Conservation (phyloP, 768 basidiomycete species). For the Suillus luteus region DNA sequence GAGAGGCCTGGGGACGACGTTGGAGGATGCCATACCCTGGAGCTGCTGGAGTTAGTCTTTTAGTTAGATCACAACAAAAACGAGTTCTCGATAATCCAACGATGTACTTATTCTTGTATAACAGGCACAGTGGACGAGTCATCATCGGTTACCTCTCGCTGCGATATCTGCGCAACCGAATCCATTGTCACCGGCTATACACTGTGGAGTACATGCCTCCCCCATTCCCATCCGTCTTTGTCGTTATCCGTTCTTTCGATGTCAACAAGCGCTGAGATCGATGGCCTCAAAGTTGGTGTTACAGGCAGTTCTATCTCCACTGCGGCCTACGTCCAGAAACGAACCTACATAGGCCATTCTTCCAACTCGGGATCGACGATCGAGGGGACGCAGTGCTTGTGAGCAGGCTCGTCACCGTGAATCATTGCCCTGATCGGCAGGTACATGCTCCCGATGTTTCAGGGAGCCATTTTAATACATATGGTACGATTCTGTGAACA, state of each 20-base stretch:
- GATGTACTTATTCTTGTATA: neutral
- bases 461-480: neutral
- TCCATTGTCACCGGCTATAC: neutral
- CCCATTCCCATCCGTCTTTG: neutral
- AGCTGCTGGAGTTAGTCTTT: neutral
- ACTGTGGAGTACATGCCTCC: neutral
- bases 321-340: neutral
- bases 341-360: neutral
- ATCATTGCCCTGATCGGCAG: neutral
- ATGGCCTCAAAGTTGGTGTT: neutral
- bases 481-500: neutral
- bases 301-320: neutral
- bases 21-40: neutral
- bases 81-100: conserved; percentile 29
- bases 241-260: neutral
- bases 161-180: neutral
- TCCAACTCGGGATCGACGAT: neutral
- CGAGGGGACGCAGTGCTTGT: neutral
- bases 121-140: conserved; percentile 92
- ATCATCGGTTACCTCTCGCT: neutral
- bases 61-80: conserved; percentile 61
- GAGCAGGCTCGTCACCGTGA: neutral
- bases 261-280: neutral
- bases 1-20: neutral
- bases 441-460: neutral